Percentiles rank a stretch among this genome's conserved stretches.
Conservation (phyloP, 2,329 filamentous ascomycete genomes). For the Stemphylium vesicarium region DNA sequence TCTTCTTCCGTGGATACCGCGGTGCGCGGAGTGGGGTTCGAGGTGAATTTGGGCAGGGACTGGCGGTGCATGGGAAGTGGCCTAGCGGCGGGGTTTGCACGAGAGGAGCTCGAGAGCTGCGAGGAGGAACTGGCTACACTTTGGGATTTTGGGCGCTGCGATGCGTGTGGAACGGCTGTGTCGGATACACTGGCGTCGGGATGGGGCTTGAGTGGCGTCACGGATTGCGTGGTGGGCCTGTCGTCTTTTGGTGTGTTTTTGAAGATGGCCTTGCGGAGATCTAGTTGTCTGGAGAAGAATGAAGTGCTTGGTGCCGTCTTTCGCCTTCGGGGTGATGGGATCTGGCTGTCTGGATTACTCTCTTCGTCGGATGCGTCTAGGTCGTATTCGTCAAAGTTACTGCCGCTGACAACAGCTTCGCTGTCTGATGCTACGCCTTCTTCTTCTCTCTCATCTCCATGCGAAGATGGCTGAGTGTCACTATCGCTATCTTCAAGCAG, state of each 20-base stretch:
- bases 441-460: slow-evolving; percentile 14
- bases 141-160: slow-evolving; percentile 10
- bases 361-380: slow-evolving; percentile 43
- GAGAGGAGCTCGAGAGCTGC: slow-evolving; percentile 25
- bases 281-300: slow-evolving; percentile 35
- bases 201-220: slow-evolving; percentile 35
- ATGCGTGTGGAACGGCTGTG: slow-evolving; percentile 27
- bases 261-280: slow-evolving; percentile 38
- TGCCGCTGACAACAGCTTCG: slow-evolving; percentile 37
- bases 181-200: slow-evolving; percentile 36
- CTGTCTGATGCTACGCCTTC: slow-evolving; percentile 41
- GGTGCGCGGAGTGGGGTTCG: slow-evolving; percentile 73
- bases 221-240: slow-evolving; percentile 24
- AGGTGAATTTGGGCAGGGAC: slow-evolving; percentile 71
- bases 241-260: slow-evolving; percentile 26
- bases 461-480: slow-evolving; percentile 32
- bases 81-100: slow-evolving; percentile 43
- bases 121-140: slow-evolving; percentile 27
- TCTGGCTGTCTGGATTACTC: slow-evolving; percentile 20
- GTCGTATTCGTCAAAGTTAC: slow-evolving; percentile 45
- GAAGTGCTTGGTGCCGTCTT: slow-evolving; percentile 33
- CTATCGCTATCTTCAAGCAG: slow-evolving; percentile 54
- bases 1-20: slow-evolving; percentile 67
- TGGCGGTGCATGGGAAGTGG: slow-evolving; percentile 60
- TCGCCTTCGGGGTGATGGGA: slow-evolving; percentile 23